These are phyloP conservation scores for Mycosarcoma maydis DNA, from an alignment of 1,284 basidiomycete species.

Conservation along the genomic window DNA sequence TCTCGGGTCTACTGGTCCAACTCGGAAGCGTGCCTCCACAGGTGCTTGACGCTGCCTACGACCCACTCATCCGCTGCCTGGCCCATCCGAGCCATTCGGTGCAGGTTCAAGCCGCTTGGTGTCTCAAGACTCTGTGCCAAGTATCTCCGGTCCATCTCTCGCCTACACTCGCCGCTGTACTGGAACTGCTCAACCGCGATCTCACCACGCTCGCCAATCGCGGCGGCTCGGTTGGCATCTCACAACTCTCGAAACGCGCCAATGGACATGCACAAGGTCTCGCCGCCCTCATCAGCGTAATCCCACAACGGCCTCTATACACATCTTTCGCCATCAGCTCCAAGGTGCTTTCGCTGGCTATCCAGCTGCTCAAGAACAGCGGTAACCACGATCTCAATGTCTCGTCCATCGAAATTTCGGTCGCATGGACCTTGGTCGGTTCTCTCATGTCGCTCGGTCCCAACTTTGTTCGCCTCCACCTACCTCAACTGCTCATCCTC, in stretches of 20 bases:
- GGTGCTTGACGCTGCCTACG: conserved; percentile 86
- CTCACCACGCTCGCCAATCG: conserved; percentile 69
- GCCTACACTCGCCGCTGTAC: conserved; percentile 77
- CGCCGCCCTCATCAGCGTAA: conserved; percentile 83
- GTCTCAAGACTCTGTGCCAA: conserved; percentile 87
- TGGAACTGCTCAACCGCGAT: conserved; percentile 84
- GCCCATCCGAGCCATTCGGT: conserved; percentile 87
- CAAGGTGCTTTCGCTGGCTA: conserved; percentile 89
- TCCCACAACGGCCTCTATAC: conserved; percentile 87
- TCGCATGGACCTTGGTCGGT: conserved; percentile 92
- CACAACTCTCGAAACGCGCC: conserved; percentile 79
- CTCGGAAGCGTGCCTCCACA: conserved; percentile 89
- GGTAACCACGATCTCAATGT: conserved; percentile 87
- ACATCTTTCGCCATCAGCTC: conserved; percentile 92
- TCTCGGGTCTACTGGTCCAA: conserved; percentile 84
- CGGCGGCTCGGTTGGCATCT: conserved; percentile 67
- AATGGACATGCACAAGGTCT: conserved; percentile 89
- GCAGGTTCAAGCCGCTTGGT: conserved; percentile 85
- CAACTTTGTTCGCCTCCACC: conserved; percentile 88
- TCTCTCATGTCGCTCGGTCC: conserved; percentile 92
- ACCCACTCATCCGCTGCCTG: conserved; percentile 84
- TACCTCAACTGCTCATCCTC: conserved; percentile 89
- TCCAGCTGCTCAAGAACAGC: conserved; percentile 85
- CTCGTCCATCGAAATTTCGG: conserved; percentile 86
- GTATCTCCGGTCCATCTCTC: conserved; percentile 86